phyloP scores from a whole-genome alignment of 2,329 filamentous ascomycete genomes.

The Trematosphaeria pertusa region DNA sequence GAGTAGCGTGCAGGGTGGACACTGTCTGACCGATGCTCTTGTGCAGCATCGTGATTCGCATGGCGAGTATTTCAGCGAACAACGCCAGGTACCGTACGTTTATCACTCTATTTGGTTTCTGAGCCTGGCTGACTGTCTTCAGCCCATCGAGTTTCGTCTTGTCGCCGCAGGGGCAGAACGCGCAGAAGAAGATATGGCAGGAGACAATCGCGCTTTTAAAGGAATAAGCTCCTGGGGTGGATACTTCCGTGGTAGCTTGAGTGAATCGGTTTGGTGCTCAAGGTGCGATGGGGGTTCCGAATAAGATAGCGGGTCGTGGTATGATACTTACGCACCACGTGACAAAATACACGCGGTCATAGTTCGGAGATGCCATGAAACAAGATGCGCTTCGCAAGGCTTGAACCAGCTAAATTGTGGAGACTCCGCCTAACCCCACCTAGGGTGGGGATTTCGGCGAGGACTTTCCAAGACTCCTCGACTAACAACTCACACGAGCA shows the following conservation, averaged over 20 bases:
- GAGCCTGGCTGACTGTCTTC: not conserved
- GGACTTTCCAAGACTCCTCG: too few relatives aligned
- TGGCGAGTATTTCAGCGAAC: constrained; percentile 26
- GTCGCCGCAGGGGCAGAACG: constrained; percentile 40
- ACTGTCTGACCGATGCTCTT: constrained; percentile 19
- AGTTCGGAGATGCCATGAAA: too few relatives aligned
- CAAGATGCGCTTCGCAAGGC: too few relatives aligned
- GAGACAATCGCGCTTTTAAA: constrained; percentile 41
- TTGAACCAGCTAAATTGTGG: too few relatives aligned
- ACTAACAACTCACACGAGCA: too few relatives aligned
- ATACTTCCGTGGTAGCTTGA: constrained; percentile 1
- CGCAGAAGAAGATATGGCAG: constrained; percentile 50
- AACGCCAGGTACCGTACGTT: constrained; percentile 20
- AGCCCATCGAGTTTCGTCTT: constrained; percentile 24
- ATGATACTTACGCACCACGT: too few relatives aligned
- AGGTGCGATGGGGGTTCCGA: too few relatives aligned
- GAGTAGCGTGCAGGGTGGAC: constrained; percentile 19
- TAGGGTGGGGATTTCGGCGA: too few relatives aligned
- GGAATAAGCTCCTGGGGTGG: constrained; percentile 6
- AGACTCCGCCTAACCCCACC: too few relatives aligned
- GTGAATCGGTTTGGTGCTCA: too few relatives aligned
- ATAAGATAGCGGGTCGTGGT: too few relatives aligned
- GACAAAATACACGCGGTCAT: too few relatives aligned
- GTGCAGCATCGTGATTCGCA: constrained; percentile 17
- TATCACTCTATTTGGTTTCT: not conserved